These are phyloP conservation scores for Phialophora tarda DNA, from an alignment of 2,329 filamentous ascomycete species.

Conservation along the genomic window DNA sequence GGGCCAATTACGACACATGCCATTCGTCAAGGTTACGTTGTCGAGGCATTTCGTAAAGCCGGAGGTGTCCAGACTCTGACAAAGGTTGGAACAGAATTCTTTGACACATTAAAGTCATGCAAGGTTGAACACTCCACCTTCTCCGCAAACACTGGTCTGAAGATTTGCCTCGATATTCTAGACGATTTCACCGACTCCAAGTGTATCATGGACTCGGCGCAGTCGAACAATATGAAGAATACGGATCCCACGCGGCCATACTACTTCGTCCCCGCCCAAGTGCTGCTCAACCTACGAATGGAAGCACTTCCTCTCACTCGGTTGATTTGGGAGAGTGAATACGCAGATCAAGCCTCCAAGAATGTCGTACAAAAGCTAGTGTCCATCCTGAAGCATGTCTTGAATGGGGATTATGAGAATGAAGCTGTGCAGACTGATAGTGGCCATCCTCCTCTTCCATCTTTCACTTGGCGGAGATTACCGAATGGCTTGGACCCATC, in stretches of 20 bases:
- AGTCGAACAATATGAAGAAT: conserved; percentile 61
- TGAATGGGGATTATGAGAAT: conserved; percentile 76
- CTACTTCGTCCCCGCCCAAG: conserved; percentile 72
- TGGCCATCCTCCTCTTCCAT: conserved; percentile 57
- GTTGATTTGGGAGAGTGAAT: conserved; percentile 77
- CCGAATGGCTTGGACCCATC: conserved; percentile 53
- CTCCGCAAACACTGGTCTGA: conserved; percentile 68
- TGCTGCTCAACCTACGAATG: conserved; percentile 84
- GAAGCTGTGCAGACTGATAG: conserved; percentile 68
- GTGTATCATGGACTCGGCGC: conserved; percentile 76
- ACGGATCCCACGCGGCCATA: conserved; percentile 63
- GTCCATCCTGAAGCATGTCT: conserved; percentile 79
- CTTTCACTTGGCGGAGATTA: conserved; percentile 58
- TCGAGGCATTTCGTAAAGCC: conserved; percentile 84
- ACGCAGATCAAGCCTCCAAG: conserved; percentile 80
- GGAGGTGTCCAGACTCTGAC: conserved; percentile 77
- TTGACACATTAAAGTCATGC: conserved; percentile 60
- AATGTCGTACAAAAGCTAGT: conserved; percentile 79
- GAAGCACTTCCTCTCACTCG: conserved; percentile 76
- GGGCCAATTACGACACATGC: conserved; percentile 24
- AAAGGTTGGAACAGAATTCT: conserved; percentile 72
- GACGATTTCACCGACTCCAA: conserved; percentile 76
- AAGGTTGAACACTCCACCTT: conserved; percentile 53
- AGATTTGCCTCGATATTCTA: conserved; percentile 73
- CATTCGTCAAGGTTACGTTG: conserved; percentile 67